A percentile compares a stretch with the other conserved stretches of the same genome.
These are phyloP conservation scores for Phytophthora agathidicida DNA, from an alignment of 352 stramenopile genomes.

Conservation along the genomic window DNA sequence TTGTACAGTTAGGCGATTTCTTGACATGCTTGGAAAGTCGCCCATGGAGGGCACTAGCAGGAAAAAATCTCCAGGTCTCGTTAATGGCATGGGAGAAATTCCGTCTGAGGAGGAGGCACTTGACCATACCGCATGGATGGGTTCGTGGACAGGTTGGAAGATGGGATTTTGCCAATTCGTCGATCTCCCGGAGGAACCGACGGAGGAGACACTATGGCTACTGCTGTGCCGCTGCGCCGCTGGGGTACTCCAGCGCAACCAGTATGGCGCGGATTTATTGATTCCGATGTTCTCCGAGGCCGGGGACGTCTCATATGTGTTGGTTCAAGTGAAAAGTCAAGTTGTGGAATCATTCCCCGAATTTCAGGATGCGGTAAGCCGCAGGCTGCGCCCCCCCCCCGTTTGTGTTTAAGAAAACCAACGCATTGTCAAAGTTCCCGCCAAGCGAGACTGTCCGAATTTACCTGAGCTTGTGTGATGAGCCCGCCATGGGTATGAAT, in stretches of 20 bases:
- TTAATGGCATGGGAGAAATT: no score
- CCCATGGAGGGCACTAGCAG: neutral
- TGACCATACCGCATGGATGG: no score
- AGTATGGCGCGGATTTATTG: neutral
- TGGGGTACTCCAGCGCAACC: neutral
- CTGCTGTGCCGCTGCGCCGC: neutral
- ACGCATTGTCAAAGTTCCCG: no score
- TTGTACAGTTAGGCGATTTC: neutral
- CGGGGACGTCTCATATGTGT: neutral
- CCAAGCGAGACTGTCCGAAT: no score
- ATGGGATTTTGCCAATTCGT: conserved; percentile 1
- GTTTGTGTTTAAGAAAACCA: neutral
- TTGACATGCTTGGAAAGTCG: neutral
- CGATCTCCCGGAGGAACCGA: neutral
- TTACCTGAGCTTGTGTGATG: no score
- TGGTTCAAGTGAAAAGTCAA: conserved; percentile 1
- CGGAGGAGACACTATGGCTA: neutral
- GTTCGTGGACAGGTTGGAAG: neutral
- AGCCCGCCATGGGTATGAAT: neutral
- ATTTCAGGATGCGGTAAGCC: no score
- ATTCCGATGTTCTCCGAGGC: neutral
- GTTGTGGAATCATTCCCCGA: no score
- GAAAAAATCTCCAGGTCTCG: no score
- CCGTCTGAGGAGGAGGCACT: no score
- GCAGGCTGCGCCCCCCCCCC: no score